phyloP scores from a whole-genome alignment of 2,329 filamentous ascomycete species.

The Penicillium hesseltinei region DNA sequence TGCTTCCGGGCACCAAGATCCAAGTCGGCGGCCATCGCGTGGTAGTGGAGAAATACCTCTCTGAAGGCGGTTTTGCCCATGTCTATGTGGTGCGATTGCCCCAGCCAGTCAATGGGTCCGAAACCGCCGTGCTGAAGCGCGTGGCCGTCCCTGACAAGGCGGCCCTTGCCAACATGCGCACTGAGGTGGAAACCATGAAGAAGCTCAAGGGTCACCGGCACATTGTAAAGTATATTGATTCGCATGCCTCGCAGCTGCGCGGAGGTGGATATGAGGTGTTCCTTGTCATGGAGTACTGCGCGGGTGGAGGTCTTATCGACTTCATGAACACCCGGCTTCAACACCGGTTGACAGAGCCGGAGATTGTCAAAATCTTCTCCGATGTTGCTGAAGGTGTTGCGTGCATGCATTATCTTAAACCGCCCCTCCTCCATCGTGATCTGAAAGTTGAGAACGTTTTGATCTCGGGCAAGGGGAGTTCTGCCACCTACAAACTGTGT shows the following conservation, averaged over 20 bases:
- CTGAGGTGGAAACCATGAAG: slow-evolving; percentile 99
- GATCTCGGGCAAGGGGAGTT: slow-evolving; percentile 68
- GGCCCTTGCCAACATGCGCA: slow-evolving; percentile 90
- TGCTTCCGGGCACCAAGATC: slow-evolving; percentile 91
- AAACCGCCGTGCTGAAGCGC: slow-evolving; percentile 84
- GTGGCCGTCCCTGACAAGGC: slow-evolving; percentile 97
- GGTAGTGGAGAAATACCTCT: slow-evolving; percentile 94
- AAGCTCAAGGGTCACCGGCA: slow-evolving; percentile 93
- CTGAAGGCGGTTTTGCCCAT: slow-evolving; percentile 96
- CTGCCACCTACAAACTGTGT: slow-evolving; percentile 86
- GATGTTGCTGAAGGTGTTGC: slow-evolving; percentile 95
- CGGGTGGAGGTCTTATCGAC: slow-evolving; percentile 92
- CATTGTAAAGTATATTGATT: slow-evolving; percentile 98
- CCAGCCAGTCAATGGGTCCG: slow-evolving; percentile 71
- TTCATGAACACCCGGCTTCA: slow-evolving; percentile 99
- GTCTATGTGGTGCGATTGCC: slow-evolving; percentile 93
- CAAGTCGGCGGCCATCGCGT: slow-evolving; percentile 91
- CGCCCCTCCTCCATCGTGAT: slow-evolving; percentile 86
- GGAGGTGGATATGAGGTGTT: slow-evolving; percentile 97
- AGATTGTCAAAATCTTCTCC: slow-evolving; percentile 94
- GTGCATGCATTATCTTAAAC: slow-evolving; percentile 98
- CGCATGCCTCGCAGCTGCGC: slow-evolving; percentile 89
- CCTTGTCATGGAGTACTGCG: slow-evolving; percentile 95
- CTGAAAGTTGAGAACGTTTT: slow-evolving; percentile 98
- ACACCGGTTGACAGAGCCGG: slow-evolving; percentile 92